Evolutionary conservation across 805 yeast genomes (phyloP).

Genomic region (Lipomyces sp.): DNA sequence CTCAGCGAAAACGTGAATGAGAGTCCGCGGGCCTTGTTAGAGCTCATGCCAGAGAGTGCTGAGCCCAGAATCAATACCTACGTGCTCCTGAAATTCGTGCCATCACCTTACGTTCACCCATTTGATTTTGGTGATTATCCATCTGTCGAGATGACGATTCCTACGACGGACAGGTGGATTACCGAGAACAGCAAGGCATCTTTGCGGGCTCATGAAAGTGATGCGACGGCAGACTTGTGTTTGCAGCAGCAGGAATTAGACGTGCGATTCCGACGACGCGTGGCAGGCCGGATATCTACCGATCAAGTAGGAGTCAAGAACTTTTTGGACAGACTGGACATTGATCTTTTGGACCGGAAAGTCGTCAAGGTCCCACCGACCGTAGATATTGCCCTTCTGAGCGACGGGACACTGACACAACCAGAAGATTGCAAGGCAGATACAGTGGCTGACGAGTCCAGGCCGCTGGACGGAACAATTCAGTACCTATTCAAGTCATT

Average conservation of each 20-base stretch:
- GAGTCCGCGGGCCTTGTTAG: neutral
- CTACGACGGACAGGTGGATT: constrained; percentile 17
- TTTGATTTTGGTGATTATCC: constrained; percentile 11
- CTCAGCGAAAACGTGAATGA: neutral
- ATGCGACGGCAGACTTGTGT: constrained; percentile 19
- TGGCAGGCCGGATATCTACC: neutral
- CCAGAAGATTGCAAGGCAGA: neutral
- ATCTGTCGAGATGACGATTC: constrained; percentile 21
- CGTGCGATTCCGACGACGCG: constrained; percentile 23
- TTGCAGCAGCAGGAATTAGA: constrained; percentile 25
- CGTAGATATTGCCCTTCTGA: constrained; percentile 7
- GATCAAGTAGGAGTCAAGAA: constrained; percentile 14
- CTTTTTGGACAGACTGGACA: constrained; percentile 18
- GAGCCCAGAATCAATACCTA: constrained; percentile 4
- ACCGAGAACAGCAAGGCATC: neutral
- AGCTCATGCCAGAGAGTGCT: neutral
- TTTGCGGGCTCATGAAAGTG: constrained; percentile 10
- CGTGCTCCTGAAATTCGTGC: constrained; percentile 21
- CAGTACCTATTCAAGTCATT: constrained; percentile 24
- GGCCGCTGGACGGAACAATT: neutral
- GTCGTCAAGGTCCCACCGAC: constrained; percentile 20
- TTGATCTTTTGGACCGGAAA: constrained; percentile 10
- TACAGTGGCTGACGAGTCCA: neutral
- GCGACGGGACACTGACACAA: neutral
- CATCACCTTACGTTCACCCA: constrained; percentile 32